Conservation (phyloP, 2,329 filamentous ascomycete genomes). For the Botrytis galanthina region DNA sequence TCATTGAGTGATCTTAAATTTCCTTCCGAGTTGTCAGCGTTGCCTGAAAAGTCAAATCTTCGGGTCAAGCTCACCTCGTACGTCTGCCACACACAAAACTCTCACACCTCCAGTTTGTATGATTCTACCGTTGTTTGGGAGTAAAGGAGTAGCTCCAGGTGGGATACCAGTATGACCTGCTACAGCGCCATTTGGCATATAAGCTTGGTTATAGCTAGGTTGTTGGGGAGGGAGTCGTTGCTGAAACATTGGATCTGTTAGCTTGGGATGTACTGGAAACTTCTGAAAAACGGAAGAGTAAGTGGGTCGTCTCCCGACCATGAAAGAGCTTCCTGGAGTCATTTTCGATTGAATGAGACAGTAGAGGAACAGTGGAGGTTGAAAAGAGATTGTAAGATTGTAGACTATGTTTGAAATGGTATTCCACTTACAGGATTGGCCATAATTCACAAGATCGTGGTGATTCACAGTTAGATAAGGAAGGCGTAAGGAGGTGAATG, state of each 20-base stretch:
- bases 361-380: background rate
- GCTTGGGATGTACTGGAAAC: slow-evolving; percentile 22
- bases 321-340: background rate
- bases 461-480: slow-evolving; percentile 16
- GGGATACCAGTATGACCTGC: slow-evolving; percentile 47
- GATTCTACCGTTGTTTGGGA: slow-evolving; percentile 66
- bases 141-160: slow-evolving; percentile 60
- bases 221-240: slow-evolving; percentile 39
- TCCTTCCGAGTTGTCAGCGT: slow-evolving; percentile 54
- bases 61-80: slow-evolving; percentile 55
- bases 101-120: slow-evolving; percentile 64
- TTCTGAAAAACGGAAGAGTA: slow-evolving; percentile 10
- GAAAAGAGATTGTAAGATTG: background rate
- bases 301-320: background rate
- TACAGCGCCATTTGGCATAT: slow-evolving; percentile 61
- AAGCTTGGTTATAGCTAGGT: slow-evolving; percentile 42
- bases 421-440: slow-evolving; percentile 20
- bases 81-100: slow-evolving; percentile 69
- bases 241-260: slow-evolving; percentile 32
- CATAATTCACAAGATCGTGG: slow-evolving; percentile 18
- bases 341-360: background rate
- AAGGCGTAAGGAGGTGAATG: slow-evolving; percentile 13
- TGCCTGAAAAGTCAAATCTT: slow-evolving; percentile 15
- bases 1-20: slow-evolving; percentile 95
- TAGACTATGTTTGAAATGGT: background rate